Base-by-base conservation (phyloP, 2,329 filamentous ascomycete species). In the Dactylellina drechsleri region DNA sequence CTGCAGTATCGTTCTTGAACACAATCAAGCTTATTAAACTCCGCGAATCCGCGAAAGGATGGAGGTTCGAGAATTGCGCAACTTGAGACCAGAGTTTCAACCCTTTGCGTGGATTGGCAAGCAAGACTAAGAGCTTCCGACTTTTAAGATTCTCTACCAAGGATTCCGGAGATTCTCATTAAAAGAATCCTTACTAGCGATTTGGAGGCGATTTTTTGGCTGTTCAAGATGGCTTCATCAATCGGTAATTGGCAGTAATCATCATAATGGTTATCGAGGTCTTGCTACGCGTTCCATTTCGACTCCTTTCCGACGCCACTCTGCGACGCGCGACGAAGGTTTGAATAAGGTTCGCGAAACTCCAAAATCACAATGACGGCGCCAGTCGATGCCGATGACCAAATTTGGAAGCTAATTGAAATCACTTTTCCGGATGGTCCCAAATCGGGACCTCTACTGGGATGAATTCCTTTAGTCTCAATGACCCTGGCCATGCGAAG, bases 271-370 rank as follows among this genome's bases (percentile, higher is more conserved):
- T 10, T 36, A 47, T 47, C 43, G 43, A 47, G 16, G 16, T 47
- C 16, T 47, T 23, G 47, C 26, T 52, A 20, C 16, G 31, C 31
- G 31, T 7, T 36, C 31, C 6, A 36, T 13, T 36, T 31, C 26
- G 26, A 28, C 8, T 54, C 18, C 13, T 4, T 54, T 28, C 20
- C 15, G 16, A 52, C 49, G 49, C 49, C 16, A 52, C 16, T 13
- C 20, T 36, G 26, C 13, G 13, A 8, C 53, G 40, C n/a, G 49
- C n/a, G 47, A 23, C 20, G 16, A 73, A 66, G 10, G 36, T 73
- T 23, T 7, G 50, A 66, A 74, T 74, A 74, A 66, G 26, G 61
- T 74, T 74, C 41, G 61, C 58, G 68, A 59, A 52, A 61, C 31
- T 65, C 67, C 59, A 72, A 60, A 31, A 50, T 66, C 36, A 43